Percentiles rank a stretch among this genome's conserved stretches.
phyloP scores from a whole-genome alignment of 352 stramenopile species.

The Peronospora farinosa region DNA sequence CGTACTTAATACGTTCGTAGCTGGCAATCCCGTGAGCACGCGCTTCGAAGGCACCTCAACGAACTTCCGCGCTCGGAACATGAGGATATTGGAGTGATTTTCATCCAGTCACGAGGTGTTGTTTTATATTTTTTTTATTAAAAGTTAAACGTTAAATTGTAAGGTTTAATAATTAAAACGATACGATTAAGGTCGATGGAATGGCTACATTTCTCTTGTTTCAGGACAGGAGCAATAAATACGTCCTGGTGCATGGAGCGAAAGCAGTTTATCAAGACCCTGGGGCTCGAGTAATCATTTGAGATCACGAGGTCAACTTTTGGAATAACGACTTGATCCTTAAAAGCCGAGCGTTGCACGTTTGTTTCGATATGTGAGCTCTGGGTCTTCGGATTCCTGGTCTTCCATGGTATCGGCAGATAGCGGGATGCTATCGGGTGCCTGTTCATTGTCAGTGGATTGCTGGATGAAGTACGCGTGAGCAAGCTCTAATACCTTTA shows the following conservation, averaged over 20 bases:
- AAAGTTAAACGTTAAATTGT: no score
- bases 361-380: slow-evolving; percentile 38
- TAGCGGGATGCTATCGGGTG: slow-evolving; percentile 16
- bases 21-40: slow-evolving; percentile 34
- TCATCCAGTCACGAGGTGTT: no score
- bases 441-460: slow-evolving; percentile 21
- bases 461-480: slow-evolving; percentile 52
- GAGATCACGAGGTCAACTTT: no score
- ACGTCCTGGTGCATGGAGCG: no score
- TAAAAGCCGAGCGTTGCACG: slow-evolving; percentile 71
- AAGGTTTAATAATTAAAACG: no score
- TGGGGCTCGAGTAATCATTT: no score
- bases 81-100: slow-evolving; percentile 4
- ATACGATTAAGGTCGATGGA: no score
- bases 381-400: slow-evolving; percentile 19
- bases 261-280: no score
- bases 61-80: slow-evolving; percentile 73
- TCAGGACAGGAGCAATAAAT: no score
- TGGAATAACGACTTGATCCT: not conserved
- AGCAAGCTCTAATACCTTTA: slow-evolving; percentile 47
- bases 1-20: slow-evolving; percentile 28
- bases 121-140: no score
- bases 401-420: slow-evolving; percentile 27
- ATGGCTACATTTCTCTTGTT: no score
- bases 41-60: slow-evolving; percentile 61